Conservation (phyloP, 345 rosid genomes). For the Geranium brycei region DNA sequence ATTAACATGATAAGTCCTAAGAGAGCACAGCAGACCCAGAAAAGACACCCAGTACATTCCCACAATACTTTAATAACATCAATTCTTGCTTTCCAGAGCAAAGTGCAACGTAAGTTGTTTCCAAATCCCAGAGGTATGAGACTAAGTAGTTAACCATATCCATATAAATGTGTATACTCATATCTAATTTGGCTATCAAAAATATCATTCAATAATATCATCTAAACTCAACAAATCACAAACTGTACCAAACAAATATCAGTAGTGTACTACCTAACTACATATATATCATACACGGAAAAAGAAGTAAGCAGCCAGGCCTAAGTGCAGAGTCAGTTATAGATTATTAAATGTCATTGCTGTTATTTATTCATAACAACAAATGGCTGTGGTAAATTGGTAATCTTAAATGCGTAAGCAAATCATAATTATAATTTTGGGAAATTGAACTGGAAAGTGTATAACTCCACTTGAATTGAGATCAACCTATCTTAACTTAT, state of each 20-base stretch:
- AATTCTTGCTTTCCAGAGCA: too few species aligned
- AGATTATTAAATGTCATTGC: background rate
- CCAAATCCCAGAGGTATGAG: background rate
- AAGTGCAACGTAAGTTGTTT: too few species aligned
- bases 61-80: background rate
- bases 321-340: too few species aligned
- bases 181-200: too few species aligned
- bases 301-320: too few species aligned
- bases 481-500: background rate
- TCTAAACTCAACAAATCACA: too few species aligned
- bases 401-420: background rate
- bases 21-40: background rate
- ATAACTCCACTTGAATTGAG: background rate
- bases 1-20: background rate
- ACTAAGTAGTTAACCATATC: background rate
- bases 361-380: background rate
- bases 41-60: background rate
- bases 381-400: background rate
- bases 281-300: too few species aligned
- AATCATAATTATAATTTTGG: background rate
- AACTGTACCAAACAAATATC: too few species aligned
- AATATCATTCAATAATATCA: too few species aligned
- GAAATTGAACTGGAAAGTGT: background rate
- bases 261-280: too few species aligned
- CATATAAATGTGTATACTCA: background rate